Percentiles rank a stretch among this genome's conserved stretches.
Evolutionary conservation across 2,329 filamentous ascomycete species (phyloP).

Genomic region (Arthrobotrys sphaeroides): DNA sequence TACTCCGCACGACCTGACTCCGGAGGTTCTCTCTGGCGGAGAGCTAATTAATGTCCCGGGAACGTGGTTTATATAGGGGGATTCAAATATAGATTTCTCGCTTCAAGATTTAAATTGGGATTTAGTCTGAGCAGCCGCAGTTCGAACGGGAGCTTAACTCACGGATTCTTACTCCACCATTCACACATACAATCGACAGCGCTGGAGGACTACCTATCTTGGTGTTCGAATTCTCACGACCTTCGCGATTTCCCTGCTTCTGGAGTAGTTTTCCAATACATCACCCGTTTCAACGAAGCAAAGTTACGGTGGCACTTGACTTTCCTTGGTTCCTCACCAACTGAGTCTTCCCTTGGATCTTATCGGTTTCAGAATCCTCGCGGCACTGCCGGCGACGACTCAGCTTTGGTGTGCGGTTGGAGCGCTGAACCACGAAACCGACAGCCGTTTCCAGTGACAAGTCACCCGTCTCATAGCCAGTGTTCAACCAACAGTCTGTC

Average conservation of each 20-base stretch:
- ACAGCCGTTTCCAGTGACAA: constrained; percentile 23
- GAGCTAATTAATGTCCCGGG: constrained; percentile 19
- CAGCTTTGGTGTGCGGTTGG: constrained; percentile 29
- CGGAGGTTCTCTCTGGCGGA: neutral
- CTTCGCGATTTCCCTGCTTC: neutral
- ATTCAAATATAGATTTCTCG: constrained; percentile 52
- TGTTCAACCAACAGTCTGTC: constrained; percentile 35
- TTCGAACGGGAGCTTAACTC: constrained; percentile 34
- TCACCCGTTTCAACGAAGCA: neutral
- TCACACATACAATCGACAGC: neutral
- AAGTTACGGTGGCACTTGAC: neutral
- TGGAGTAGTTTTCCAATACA: neutral
- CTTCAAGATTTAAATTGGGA: constrained; percentile 34
- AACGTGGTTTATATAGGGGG: constrained; percentile 38
- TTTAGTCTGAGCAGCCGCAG: constrained; percentile 47
- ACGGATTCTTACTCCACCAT: constrained; percentile 21
- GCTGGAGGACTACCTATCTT: neutral
- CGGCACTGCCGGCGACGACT: constrained; percentile 7
- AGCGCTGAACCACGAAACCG: constrained; percentile 12
- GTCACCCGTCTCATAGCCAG: constrained; percentile 39
- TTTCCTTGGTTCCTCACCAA: neutral
- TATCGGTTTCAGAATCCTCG: constrained; percentile 35
- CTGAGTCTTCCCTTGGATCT: neutral
- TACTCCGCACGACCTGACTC: neutral
- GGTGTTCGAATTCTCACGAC: neutral